Evolutionary conservation across 208 protist genomes (phyloP), one percentile per base, ranked within the genome.

Genomic region (Endotrypanum monterogeii): DNA sequence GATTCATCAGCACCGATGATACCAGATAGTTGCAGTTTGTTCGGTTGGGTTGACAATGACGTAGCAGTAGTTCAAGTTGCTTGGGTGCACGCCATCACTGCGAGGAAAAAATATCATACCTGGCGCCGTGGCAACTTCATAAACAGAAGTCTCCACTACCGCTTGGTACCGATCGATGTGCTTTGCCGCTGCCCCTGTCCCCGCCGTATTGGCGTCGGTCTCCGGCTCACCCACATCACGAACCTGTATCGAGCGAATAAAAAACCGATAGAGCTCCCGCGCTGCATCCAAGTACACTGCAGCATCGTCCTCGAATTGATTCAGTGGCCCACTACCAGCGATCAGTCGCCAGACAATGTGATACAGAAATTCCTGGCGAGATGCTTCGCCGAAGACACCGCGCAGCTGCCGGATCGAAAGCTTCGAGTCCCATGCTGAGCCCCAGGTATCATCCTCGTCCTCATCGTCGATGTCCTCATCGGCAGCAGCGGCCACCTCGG

Each of bases 251-350:
- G 89, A 88, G 18, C 73, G 71, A 11, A 95, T 78, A 28, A 92
- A 54, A 25, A 70, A 16, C 2, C 83, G 79, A 77, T 91, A 94
- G 20, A 89, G 66, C 58, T 70, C 68, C 3, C 85, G 60, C 0
- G 82, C 76, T 2, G 81, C 84, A 51, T 82, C 67, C 30, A 84
- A 16, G 75, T 95, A 95, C 23, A 86, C 73, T 20, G 56, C 61
- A 11, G 92, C 83, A 46, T 92, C 81, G 28, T 95, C 93, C 37
- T 97, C 90, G 61, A 83, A 97, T 68, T 97, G 90, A 57, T 94
- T 95, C 76, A 91, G 79, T 25, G 76, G 76, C 9, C 93, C 90
- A 20, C 86, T 83, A 30, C 93, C 93, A 1, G 85, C 85, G 41
- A 93, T 67, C 32, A 96, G 80, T 12, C 88, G 78, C 84, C 84